Evolutionary conservation across 2,329 filamentous ascomycete species (phyloP).

Genomic region (Botryotinia globosa): DNA sequence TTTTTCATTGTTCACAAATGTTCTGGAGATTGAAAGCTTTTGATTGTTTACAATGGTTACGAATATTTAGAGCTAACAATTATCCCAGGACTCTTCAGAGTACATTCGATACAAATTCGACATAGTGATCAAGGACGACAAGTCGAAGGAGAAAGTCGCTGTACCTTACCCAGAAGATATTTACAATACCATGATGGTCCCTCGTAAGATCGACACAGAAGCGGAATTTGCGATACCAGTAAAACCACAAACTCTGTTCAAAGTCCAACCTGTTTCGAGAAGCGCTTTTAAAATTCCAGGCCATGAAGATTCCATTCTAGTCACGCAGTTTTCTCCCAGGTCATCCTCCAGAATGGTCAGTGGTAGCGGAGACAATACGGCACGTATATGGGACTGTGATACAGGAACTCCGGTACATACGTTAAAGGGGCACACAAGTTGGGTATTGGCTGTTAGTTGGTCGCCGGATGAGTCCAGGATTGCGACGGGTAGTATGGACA

Average conservation of each 20-base stretch:
- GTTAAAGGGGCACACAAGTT: conserved; percentile 80
- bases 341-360: conserved; percentile 77
- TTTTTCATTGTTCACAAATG: not conserved
- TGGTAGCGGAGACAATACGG: conserved; percentile 87
- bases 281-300: conserved; percentile 86
- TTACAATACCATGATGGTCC: too few relatives aligned
- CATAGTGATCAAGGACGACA: too few relatives aligned
- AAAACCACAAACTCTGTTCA: conserved; percentile 91
- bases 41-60: not conserved
- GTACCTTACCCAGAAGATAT: too few relatives aligned
- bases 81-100: conserved; percentile 53
- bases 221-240: too few relatives aligned
- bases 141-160: too few relatives aligned
- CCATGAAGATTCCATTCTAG: conserved; percentile 86
- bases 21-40: not conserved
- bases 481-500: conserved; percentile 91
- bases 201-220: too few relatives aligned
- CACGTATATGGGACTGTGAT: conserved; percentile 90
- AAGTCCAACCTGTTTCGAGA: conserved; percentile 85
- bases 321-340: conserved; percentile 79
- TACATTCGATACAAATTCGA: conserved; percentile 66
- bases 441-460: conserved; percentile 86
- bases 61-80: not conserved
- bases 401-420: conserved; percentile 87
- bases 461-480: conserved; percentile 78